phyloP scores from a whole-genome alignment of 768 basidiomycete species.

The Naganishia vaughanmartiniae region DNA sequence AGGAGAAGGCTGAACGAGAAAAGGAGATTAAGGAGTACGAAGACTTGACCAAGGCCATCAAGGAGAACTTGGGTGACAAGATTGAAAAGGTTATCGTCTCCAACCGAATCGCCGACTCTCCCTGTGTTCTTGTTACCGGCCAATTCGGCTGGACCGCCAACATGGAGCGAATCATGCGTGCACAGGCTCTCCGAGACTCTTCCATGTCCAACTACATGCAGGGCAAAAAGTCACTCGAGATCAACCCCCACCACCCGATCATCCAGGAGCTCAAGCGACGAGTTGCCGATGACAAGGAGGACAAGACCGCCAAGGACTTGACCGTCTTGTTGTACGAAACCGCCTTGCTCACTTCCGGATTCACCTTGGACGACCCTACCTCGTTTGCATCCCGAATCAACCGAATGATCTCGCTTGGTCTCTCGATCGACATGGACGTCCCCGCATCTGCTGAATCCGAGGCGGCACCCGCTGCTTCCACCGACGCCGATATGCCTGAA shows the following conservation, averaged over 20 bases:
- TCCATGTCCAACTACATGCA: slow-evolving; percentile 99
- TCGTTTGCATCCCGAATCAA: slow-evolving; percentile 94
- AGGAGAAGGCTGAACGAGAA: slow-evolving; percentile 90
- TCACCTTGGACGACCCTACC: slow-evolving; percentile 91
- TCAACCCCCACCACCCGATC: slow-evolving; percentile 87
- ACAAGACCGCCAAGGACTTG: slow-evolving; percentile 96
- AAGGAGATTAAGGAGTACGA: slow-evolving; percentile 75
- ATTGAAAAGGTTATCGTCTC: slow-evolving; percentile 99
- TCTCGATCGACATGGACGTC: slow-evolving; percentile 60
- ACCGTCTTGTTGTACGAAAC: slow-evolving; percentile 97
- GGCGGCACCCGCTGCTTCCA: slow-evolving; percentile 61
- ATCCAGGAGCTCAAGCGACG: slow-evolving; percentile 94
- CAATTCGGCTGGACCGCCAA: slow-evolving; percentile 99
- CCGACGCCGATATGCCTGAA: slow-evolving; percentile 30
- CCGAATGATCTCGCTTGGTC: slow-evolving; percentile 82
- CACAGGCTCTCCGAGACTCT: slow-evolving; percentile 83
- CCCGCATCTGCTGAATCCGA: slow-evolving; percentile 54
- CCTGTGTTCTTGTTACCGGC: slow-evolving; percentile 94
- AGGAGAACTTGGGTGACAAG: slow-evolving; percentile 97
- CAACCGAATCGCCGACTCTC: slow-evolving; percentile 95
- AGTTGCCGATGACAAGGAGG: slow-evolving; percentile 93
- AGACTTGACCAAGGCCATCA: slow-evolving; percentile 89
- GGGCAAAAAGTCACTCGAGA: slow-evolving; percentile 94
- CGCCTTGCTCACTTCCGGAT: slow-evolving; percentile 64
- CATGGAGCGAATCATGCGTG: slow-evolving; percentile 99